These are phyloP conservation scores for Ceratocystis smalleyi DNA, from an alignment of 2,329 filamentous ascomycete genomes.

Conservation along the genomic window DNA sequence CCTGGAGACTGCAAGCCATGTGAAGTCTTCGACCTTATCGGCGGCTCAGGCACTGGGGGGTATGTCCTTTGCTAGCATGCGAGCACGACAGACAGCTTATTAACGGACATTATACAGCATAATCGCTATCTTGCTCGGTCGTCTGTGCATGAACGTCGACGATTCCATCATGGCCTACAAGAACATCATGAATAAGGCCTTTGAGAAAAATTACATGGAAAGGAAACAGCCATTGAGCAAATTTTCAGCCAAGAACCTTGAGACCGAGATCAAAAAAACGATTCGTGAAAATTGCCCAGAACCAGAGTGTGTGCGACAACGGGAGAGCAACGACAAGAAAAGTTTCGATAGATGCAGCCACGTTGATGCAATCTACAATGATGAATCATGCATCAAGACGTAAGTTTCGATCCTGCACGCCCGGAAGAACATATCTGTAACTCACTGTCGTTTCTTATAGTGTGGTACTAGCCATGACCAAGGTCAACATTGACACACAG, in stretches of 20 bases:
- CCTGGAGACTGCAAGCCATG: constrained; percentile 19
- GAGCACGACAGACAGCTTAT: no score
- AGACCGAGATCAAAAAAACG: not conserved
- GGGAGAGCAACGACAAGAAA: not conserved
- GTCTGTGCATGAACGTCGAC: not conserved
- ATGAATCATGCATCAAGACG: not conserved
- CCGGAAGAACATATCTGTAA: not conserved
- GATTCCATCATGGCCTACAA: not conserved
- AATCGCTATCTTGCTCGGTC: not conserved
- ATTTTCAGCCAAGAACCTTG: not conserved
- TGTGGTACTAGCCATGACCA: not conserved
- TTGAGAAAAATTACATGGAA: not conserved
- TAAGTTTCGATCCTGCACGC: not conserved
- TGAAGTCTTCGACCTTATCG: constrained; percentile 22
- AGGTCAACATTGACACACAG: constrained; percentile 10
- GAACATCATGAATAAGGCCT: not conserved
- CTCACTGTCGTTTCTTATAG: not conserved
- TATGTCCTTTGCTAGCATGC: constrained; percentile 5
- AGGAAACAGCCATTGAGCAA: not conserved
- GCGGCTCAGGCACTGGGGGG: constrained; percentile 23
- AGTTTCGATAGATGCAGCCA: not conserved
- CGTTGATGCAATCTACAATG: not conserved
- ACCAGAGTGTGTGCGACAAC: not conserved
- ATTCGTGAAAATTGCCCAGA: not conserved
- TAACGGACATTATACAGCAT: not conserved